phyloP scores from a whole-genome alignment of 495 filamentous ascomycete species.

The Aspergillus nidulans region DNA sequence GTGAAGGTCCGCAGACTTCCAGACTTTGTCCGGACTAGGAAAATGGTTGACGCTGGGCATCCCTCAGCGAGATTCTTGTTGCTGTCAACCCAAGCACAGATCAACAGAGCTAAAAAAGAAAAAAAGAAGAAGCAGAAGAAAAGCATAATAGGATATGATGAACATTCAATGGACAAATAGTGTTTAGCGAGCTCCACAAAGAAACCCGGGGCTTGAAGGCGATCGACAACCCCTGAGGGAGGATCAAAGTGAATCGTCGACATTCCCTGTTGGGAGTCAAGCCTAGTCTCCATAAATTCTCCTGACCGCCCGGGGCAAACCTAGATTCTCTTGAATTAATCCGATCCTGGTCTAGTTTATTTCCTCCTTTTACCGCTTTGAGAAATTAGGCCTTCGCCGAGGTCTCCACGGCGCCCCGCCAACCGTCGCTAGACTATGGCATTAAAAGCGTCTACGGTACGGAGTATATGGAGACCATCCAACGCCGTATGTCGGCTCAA shows the following conservation, averaged over 20 bases:
- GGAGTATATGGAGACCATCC: no score
- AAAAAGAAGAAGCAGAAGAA: not conserved
- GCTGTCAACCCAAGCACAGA: not conserved
- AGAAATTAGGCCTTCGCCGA: constrained; percentile 6
- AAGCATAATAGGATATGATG: not conserved
- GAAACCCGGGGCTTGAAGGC: not conserved
- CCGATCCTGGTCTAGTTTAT: constrained; percentile 10
- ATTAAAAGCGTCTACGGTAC: not conserved
- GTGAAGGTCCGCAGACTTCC: not conserved
- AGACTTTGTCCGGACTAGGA: constrained; percentile 11
- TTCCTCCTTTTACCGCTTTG: constrained; percentile 18
- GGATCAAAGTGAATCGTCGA: not conserved
- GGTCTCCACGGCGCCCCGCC: not conserved
- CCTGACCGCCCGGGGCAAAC: constrained; percentile 12
- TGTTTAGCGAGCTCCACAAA: not conserved
- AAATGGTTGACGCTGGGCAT: constrained; percentile 11
- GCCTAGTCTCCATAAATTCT: constrained; percentile 5
- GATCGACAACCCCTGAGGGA: constrained; percentile 4
- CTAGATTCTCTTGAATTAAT: constrained; percentile 9
- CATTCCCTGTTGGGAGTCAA: not conserved
- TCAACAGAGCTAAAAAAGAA: not conserved
- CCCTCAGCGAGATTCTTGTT: not conserved
- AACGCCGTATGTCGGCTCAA: not conserved
- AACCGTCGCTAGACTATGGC: not conserved
- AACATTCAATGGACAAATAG: not conserved